Base-by-base conservation (phyloP, 2,329 filamentous ascomycete genomes). In the Apiospora arundinis region DNA sequence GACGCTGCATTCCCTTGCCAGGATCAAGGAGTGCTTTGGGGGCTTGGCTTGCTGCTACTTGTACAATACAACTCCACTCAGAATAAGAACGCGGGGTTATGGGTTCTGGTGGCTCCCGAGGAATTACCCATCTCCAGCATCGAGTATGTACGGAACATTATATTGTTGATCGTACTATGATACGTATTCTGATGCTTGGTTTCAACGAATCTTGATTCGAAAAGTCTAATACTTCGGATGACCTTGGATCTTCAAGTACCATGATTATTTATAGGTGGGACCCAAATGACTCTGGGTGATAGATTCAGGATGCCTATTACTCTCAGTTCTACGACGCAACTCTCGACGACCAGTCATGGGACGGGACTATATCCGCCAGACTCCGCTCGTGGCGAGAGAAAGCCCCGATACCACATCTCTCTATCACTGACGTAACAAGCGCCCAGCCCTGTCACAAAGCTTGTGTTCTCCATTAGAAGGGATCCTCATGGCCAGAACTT, bases 41-140 rank as follows among this genome's bases (percentile, higher is more conserved):
- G 32, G 42, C 56, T 63, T 60, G 52, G 52, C 52, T 28, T 37
- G 28, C 52, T 60, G 52, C 52, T 18, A n/a, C n/a, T n/a, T n/a
- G n/a, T n/a, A 63, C 32, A 21, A 25, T 16, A 37, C 28, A 11
- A 40, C 56, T 63, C 56, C 56, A 63, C 56, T 18, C 21, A 63
- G 32, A 11, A 12, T 32, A 21, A 63, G 56, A 63, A 63, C 32
- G 56, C 56, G 56, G 56, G 56, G 56, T 63, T 16, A 28, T 52
- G 46, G 21, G 21, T 8, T 48, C 25, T 32, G 56, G 56, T 63
- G 56, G 56, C 56, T 40, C 32, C 32, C 23, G 32, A 32, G 3
- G 56, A 63, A n/a, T 63, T 8, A 60, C 37, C 52, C 49, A 16
- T 16, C 25, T 16, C 49, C 49, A 7, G 25, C 25, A 9, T 25